A percentile compares a stretch with the other conserved stretches of the same genome.
phyloP scores from a whole-genome alignment of 768 basidiomycete species.

The Megacollybia marginata region DNA sequence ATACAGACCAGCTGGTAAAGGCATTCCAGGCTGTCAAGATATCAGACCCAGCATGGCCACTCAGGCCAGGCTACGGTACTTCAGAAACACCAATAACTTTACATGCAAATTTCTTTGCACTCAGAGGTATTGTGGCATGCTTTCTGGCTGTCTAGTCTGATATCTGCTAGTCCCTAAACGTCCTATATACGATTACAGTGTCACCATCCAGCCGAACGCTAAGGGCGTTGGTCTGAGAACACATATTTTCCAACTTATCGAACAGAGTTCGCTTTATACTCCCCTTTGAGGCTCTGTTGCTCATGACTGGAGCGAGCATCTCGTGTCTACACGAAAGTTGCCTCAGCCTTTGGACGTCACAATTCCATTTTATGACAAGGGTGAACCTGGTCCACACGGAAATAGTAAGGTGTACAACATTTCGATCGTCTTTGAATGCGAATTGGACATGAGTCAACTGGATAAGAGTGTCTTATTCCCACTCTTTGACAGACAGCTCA shows the following conservation, averaged over 20 bases:
- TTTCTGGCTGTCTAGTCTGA: not conserved
- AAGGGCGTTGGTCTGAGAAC: conserved; percentile 35
- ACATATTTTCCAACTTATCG: conserved; percentile 51
- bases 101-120: conserved; percentile 57
- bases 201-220: conserved; percentile 42
- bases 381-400: conserved; percentile 24
- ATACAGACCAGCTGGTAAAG: conserved; percentile 29
- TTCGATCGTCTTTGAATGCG: conserved; percentile 31
- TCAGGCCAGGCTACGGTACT: conserved; percentile 53
- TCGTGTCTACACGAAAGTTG: conserved; percentile 37
- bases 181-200: conserved; percentile 47
- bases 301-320: conserved; percentile 39
- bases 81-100: conserved; percentile 38
- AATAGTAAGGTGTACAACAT: conserved; percentile 34
- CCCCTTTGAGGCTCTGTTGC: conserved; percentile 39
- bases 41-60: conserved; percentile 29
- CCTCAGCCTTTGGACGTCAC: conserved; percentile 36
- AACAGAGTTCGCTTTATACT: conserved; percentile 26
- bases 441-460: conserved; percentile 28
- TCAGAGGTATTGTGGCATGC: conserved; percentile 17
- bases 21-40: conserved; percentile 27
- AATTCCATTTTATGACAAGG: conserved; percentile 36
- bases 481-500: not conserved
- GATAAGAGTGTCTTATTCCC: conserved; percentile 21
- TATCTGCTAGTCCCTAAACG: conserved; percentile 27